A percentile compares a stretch with the other conserved stretches of the same genome.
Conservation (phyloP, 139 green algal species). For the Ettlia oleoabundans region DNA sequence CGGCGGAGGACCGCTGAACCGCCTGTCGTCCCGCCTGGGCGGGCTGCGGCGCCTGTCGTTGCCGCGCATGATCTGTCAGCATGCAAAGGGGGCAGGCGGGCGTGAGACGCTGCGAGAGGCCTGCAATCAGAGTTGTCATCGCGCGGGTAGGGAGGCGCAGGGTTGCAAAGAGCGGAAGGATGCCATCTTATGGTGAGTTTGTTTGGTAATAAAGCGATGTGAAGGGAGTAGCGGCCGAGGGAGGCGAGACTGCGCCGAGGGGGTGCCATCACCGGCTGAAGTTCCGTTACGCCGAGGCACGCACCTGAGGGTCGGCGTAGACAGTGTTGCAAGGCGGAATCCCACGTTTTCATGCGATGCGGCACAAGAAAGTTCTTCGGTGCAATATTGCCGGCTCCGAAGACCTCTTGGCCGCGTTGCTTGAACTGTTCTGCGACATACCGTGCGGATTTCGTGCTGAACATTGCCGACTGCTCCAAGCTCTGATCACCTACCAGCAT, state of each 20-base stretch:
- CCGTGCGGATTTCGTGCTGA: too few relatives aligned
- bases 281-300: neutral
- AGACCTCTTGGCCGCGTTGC: too few relatives aligned
- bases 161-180: neutral
- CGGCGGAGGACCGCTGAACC: conserved; percentile 17
- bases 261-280: neutral
- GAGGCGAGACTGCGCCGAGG: neutral
- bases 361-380: neutral
- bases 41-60: conserved; percentile 28
- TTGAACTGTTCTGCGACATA: too few relatives aligned
- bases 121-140: conserved; percentile 1
- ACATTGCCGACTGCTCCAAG: neutral
- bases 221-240: neutral
- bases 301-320: neutral
- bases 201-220: neutral
- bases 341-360: neutral
- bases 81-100: neutral
- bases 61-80: conserved; percentile 29
- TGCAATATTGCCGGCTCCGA: neutral
- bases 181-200: too few relatives aligned
- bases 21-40: conserved; percentile 12
- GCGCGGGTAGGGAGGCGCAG: neutral
- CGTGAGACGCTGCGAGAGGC: neutral
- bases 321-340: neutral
- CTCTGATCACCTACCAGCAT: neutral